Percentiles rank a stretch among this genome's conserved stretches.
phyloP scores from a whole-genome alignment of 495 filamentous ascomycete genomes.

The Pseudevernia furfuracea region DNA sequence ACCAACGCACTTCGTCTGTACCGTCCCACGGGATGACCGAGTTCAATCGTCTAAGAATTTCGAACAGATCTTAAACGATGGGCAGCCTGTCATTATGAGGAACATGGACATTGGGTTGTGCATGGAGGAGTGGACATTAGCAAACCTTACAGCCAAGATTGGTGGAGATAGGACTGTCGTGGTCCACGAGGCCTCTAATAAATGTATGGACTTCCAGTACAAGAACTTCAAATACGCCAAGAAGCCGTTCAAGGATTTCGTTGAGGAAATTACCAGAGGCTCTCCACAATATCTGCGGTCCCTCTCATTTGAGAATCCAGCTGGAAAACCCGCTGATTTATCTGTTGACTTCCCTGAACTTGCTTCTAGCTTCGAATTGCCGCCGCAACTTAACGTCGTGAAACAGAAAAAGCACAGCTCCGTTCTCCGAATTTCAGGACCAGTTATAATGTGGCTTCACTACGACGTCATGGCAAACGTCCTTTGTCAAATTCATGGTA shows the following conservation, averaged over 20 bases:
- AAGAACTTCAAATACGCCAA: slow-evolving; percentile 79
- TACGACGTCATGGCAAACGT: slow-evolving; percentile 91
- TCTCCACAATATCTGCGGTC: slow-evolving; percentile 68
- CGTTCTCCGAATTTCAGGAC: slow-evolving; percentile 70
- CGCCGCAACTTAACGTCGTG: slow-evolving; percentile 52
- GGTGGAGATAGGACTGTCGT: slow-evolving; percentile 60
- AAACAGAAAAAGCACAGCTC: slow-evolving; percentile 65
- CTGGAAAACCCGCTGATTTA: slow-evolving; percentile 59
- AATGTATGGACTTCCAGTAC: slow-evolving; percentile 66
- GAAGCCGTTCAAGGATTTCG: slow-evolving; percentile 59
- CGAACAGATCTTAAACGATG: slow-evolving; percentile 45
- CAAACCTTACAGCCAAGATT: slow-evolving; percentile 58
- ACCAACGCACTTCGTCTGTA: slow-evolving; percentile 27
- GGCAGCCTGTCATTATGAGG: slow-evolving; percentile 60
- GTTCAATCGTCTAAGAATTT: slow-evolving; percentile 51
- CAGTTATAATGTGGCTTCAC: slow-evolving; percentile 85
- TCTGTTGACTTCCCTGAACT: slow-evolving; percentile 62
- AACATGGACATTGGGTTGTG: slow-evolving; percentile 60
- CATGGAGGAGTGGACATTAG: slow-evolving; percentile 56
- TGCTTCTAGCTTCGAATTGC: slow-evolving; percentile 62
- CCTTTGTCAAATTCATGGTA: slow-evolving; percentile 68
- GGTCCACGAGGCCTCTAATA: slow-evolving; percentile 56
- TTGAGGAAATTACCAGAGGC: slow-evolving; percentile 52
- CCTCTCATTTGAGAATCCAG: slow-evolving; percentile 58
- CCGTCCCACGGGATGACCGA: neutral